Evolutionary conservation across 148 eudicot genomes (phyloP), one percentile per base, ranked within the genome.

Genomic region (Chenopodium album): DNA sequence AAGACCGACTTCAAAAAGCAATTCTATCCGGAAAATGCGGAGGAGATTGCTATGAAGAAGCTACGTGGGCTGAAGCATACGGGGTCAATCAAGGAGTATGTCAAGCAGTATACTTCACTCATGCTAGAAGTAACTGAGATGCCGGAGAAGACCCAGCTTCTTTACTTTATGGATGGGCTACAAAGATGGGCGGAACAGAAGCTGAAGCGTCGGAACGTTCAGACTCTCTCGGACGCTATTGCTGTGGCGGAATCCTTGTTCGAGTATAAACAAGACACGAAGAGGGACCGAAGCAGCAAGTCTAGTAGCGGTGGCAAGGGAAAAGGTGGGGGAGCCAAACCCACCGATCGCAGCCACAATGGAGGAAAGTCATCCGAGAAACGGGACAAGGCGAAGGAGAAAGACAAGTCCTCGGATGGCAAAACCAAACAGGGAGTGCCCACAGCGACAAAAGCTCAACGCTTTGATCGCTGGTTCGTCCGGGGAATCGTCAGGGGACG

Each of bases 21-120:
- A 67, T 78, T 66, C 19, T 78, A 65, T 23, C 63, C 26, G 28
- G 73, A 79, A 28, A 70, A 79, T 71, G 48, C 76, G 9, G 31
- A 32, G 31, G 76, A 50, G 9, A 29, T 79, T 9, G 68, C 82
- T 0, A 32, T 71, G 67, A 71, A 71, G 76, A 71, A 70, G 47
- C 67, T 79, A 12, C 19, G 52, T 3, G 44, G 65, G 50, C 20
- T 71, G 67, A 79, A 48, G 76, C 75, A 79, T 5, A 54, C 11
- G 1, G 50, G 76, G 17, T 9, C 76, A 0, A 79, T 70, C 22
- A 31, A 44, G 11, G 67, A 69, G 9, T 79, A 79, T 2, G 23
- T 79, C 32, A 52, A 56, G 16, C 23, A 69, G 12, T 56, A 12
- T 19, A 7, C 50, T 13, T 50, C 76, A 5, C 67, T 79, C 16